Conservation (phyloP, 148 eudicot species). For the Simmondsia chinensis region DNA sequence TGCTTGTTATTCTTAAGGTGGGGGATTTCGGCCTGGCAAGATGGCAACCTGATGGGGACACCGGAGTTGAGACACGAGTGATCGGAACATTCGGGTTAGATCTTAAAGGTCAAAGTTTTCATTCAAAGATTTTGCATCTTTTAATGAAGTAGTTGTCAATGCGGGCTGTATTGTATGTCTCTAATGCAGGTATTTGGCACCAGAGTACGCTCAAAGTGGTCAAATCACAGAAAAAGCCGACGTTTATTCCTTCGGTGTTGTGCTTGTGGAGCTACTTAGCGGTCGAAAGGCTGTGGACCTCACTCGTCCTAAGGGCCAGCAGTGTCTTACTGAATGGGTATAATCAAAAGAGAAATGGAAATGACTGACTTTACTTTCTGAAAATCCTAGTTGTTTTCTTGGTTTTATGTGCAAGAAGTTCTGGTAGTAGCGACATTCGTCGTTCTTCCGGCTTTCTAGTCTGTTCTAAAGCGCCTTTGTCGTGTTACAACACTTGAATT, state of each 20-base stretch:
- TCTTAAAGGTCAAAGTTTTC: neutral
- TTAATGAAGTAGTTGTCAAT: neutral
- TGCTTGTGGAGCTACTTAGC: conserved; percentile 56
- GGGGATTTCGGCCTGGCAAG: conserved; percentile 77
- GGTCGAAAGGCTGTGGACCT: conserved; percentile 75
- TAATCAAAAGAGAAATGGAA: no score
- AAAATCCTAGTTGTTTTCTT: no score
- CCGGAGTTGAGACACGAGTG: conserved; percentile 62
- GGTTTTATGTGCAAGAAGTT: no score
- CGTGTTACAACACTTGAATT: no score
- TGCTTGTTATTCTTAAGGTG: conserved; percentile 24
- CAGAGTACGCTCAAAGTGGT: conserved; percentile 77
- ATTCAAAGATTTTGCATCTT: neutral
- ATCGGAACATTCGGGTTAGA: conserved; percentile 75
- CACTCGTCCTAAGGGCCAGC: conserved; percentile 65
- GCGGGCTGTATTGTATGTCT: neutral
- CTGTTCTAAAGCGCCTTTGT: no score
- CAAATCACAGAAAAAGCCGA: conserved; percentile 78
- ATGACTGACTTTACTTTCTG: no score
- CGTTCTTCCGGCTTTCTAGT: no score
- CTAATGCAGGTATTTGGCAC: conserved; percentile 55
- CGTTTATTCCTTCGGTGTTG: conserved; percentile 72
- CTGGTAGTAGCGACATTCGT: no score
- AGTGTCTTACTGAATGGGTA: conserved; percentile 80
- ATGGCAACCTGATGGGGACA: conserved; percentile 83